Evolutionary conservation across 2,329 filamentous ascomycete species (phyloP), one percentile per base, ranked within the genome.

Genomic region (Herpotrichia juniperi): DNA sequence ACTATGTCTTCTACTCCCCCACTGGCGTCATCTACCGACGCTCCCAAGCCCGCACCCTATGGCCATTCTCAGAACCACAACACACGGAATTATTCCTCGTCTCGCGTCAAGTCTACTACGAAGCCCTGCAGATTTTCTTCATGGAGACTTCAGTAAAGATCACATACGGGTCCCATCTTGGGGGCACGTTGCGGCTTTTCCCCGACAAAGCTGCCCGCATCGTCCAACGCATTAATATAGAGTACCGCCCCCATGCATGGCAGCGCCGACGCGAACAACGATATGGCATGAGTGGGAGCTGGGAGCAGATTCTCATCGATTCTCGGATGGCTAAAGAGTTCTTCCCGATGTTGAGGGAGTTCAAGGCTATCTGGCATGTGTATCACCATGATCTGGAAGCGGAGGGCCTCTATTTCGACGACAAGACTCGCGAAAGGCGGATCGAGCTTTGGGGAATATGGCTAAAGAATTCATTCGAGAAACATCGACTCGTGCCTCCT

Each of bases 81-180:
- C 42, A 16, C 28, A 16, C 21, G 40, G 22, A 43, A 22, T 19
- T 52, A 12, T 58, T 53, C 30, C 45, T 66, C 2, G 53, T 51
- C 28, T 59, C 48, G 16, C 51, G 42, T 7, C 60, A 61, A 51
- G 53, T 66, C 2, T 59, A 67, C 42, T 14, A 43, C 2, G 63
- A 67, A 53, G 60, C 63, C 1, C 35, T 60, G 1, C 28, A 55
- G 19, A 51, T 58, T 0, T 63, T 66, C 24, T 57, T 47, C 14
- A 47, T 51, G 10, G 34, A 42, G 48, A 66, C 58, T n/a, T 37
- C 44, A 1, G 25, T 67, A 40, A 12, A 34, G 6, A 22, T 67
- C 24, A 40, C 26, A 19, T 49, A 31, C 42, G 40, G 42, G 16
- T 48, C 46, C n/a, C 28, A 12, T 2, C 46, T 64, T 12, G 19